phyloP scores from a whole-genome alignment of 805 yeast genomes.

The Lipomyces oligophaga region DNA sequence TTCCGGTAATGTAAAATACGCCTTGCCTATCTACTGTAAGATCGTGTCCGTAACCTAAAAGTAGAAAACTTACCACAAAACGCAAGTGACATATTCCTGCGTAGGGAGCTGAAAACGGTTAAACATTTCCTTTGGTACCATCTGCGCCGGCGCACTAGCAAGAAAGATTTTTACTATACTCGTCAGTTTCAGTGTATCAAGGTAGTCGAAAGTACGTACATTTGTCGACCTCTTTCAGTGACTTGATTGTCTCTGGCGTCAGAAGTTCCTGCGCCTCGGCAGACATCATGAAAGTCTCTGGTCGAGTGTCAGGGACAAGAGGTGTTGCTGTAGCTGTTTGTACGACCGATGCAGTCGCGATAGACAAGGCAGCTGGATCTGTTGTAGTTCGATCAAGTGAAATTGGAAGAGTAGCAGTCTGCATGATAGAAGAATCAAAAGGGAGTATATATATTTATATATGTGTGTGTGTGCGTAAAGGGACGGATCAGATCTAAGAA shows the following conservation, averaged over 20 bases:
- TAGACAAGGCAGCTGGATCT: neutral
- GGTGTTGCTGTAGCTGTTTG: conserved; percentile 8
- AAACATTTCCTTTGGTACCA: conserved; percentile 85
- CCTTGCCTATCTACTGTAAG: conserved; percentile 48
- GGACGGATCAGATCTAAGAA: too few species aligned
- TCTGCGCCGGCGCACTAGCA: conserved; percentile 90
- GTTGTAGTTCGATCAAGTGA: neutral
- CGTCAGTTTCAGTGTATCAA: neutral
- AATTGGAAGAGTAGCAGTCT: neutral
- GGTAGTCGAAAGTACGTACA: conserved; percentile 2
- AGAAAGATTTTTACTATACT: conserved; percentile 64
- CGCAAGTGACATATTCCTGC: conserved; percentile 92
- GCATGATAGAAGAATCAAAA: too few species aligned
- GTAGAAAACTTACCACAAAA: conserved; percentile 55
- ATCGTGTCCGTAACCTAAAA: neutral
- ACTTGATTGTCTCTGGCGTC: conserved; percentile 20
- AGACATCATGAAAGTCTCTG: conserved; percentile 30
- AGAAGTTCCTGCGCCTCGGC: conserved; percentile 29
- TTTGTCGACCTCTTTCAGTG: conserved; percentile 26
- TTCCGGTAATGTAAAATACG: conserved; percentile 85
- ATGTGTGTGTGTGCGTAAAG: too few species aligned
- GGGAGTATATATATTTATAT: too few species aligned
- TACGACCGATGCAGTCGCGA: neutral
- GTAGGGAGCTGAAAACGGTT: conserved; percentile 79
- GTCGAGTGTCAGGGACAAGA: conserved; percentile 21